Base-by-base conservation (phyloP, 2,329 filamentous ascomycete species). In the Claviceps purpurea region DNA sequence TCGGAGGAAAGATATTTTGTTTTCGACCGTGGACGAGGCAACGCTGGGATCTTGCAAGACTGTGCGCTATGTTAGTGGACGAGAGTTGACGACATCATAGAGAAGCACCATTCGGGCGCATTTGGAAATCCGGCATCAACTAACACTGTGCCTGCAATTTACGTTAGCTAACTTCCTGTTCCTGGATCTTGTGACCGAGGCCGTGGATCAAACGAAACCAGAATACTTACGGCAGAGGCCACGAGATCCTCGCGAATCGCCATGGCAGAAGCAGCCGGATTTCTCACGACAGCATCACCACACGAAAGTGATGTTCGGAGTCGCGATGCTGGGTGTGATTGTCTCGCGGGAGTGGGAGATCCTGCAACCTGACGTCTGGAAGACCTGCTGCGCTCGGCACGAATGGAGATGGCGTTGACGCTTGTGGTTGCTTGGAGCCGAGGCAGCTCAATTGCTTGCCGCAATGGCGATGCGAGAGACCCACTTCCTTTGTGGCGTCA, bases 1-100 rank as follows among this genome's bases (percentile, higher is more conserved):
- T 68, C 90, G 87, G 20, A 98, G 77, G 61, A 98, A 98, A 8
- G 89, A 86, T 54, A 97, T 79, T 58, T 89, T 84, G 69, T 93
- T 96, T 64, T 97, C 93, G 56, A 95, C 73, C n/a, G 93, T 85
- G 5, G 93, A 91, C 10, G 82, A 81, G 40, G 89, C 82, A 59
- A 98, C 91, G 50, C 85, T 94, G 11, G 93, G 90, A 67, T 98
- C 93, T 71, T 94, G 89, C 55, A 98, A 82, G 70, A 98, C 89
- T 91, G 63, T 44, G 10, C 10, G 20, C 10, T n/a, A 30, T 56
- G 49, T 52, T 42, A 45, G 47, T 22, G 41, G 26, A 26, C 10
- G 30, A 34, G 30, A 34, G 30, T 34, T 1, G 30, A 34, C 30
- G 30, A 11, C 3, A 34, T 30, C 30, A n/a, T 37, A 34, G 30